A percentile compares a stretch with the other conserved stretches of the same genome.
Evolutionary conservation across 1,139 yeast species (phyloP).

Genomic region (Wickerhamomyces sp.): DNA sequence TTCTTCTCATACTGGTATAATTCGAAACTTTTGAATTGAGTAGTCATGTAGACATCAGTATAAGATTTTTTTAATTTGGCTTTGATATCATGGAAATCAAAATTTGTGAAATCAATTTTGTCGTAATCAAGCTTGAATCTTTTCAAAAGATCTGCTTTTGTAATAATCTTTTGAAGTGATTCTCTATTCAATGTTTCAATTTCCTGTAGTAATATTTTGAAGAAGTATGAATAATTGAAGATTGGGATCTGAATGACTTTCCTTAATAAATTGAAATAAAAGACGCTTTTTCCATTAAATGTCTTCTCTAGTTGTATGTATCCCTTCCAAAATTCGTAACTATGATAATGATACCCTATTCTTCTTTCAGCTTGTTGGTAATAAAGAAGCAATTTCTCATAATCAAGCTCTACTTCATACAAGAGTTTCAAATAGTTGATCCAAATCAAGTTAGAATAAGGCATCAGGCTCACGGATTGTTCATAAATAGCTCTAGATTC

Average conservation of each 20-base stretch:
- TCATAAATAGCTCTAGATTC: conserved; percentile 48
- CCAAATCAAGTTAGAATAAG: conserved; percentile 72
- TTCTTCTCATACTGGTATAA: conserved; percentile 60
- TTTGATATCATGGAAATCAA: conserved; percentile 27
- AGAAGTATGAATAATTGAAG: conserved; percentile 69
- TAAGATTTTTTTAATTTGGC: conserved; percentile 41
- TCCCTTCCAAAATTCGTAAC: conserved; percentile 71
- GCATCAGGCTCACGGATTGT: conserved; percentile 47
- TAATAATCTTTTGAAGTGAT: conserved; percentile 25
- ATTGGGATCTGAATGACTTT: conserved; percentile 67
- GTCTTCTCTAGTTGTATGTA: conserved; percentile 54
- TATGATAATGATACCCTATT: conserved; percentile 71
- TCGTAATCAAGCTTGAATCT: conserved; percentile 26
- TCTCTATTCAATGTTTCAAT: conserved; percentile 35
- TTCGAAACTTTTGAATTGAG: conserved; percentile 57
- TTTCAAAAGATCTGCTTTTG: conserved; percentile 25
- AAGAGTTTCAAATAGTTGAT: conserved; percentile 54
- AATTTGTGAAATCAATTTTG: conserved; percentile 20
- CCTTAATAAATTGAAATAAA: conserved; percentile 47
- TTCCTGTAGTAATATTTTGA: conserved; percentile 38
- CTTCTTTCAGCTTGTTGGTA: conserved; percentile 60
- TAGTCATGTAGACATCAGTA: conserved; percentile 51
- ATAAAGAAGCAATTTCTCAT: conserved; percentile 32
- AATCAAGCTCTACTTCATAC: conserved; percentile 34
- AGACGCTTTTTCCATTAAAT: conserved; percentile 35